These are phyloP conservation scores for Moniliella sp. DNA, from an alignment of 1,284 basidiomycete genomes.

Conservation along the genomic window DNA sequence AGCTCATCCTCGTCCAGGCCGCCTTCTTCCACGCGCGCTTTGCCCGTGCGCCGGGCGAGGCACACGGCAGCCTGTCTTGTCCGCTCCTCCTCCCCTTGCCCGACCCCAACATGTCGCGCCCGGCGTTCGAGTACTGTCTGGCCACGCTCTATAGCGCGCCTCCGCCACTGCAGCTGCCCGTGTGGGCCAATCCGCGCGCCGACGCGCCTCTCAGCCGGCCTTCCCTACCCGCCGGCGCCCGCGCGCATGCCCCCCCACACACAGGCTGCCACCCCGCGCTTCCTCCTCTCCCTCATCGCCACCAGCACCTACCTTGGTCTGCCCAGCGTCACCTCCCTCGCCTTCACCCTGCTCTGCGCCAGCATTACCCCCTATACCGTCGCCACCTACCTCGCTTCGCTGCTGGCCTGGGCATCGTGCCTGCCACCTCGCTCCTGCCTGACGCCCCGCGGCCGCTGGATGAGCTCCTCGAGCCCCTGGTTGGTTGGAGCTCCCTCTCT, in stretches of 20 bases:
- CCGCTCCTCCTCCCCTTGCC: too few species aligned
- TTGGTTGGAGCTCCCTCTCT: not conserved
- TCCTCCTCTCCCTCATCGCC: slow-evolving; percentile 64
- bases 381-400: slow-evolving; percentile 63
- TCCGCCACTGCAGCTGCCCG: slow-evolving; percentile 15
- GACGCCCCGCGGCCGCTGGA: too few species aligned
- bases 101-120: slow-evolving; percentile 22
- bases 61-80: too few species aligned
- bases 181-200: slow-evolving; percentile 12
- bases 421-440: too few species aligned
- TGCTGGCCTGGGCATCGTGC: slow-evolving; percentile 50
- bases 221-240: too few species aligned
- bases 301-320: slow-evolving; percentile 68
- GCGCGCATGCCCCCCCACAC: slow-evolving; percentile 54
- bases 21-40: slow-evolving; percentile 22
- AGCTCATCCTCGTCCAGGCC: slow-evolving; percentile 21
- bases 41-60: not conserved
- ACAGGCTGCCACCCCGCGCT: too few species aligned
- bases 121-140: slow-evolving; percentile 23
- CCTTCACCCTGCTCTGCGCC: slow-evolving; percentile 48
- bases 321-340: slow-evolving; percentile 52
- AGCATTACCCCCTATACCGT: slow-evolving; percentile 62
- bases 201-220: slow-evolving; percentile 7
- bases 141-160: slow-evolving; percentile 22
- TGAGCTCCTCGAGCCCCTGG: not conserved